phyloP scores from a whole-genome alignment of 2,329 filamentous ascomycete genomes.

The Phialemoniopsis sp. region DNA sequence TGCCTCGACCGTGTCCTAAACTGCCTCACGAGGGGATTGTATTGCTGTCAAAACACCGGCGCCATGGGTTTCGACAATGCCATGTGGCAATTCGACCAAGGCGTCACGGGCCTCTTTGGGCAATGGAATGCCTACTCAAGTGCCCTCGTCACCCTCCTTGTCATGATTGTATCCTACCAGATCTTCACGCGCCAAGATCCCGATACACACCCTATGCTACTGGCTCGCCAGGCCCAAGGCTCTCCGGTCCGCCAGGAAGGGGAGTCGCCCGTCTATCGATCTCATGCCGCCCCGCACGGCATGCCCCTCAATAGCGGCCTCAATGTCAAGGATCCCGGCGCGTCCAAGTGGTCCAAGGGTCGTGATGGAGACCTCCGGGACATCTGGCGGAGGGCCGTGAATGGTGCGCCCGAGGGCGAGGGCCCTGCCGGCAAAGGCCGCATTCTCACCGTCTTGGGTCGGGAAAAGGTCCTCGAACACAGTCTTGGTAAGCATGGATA shows the following conservation, averaged over 20 bases:
- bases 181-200: constrained; percentile 72
- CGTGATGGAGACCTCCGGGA: constrained; percentile 88
- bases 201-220: constrained; percentile 86
- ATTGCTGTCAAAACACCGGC: too few species aligned
- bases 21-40: too few species aligned
- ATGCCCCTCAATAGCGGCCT: constrained; percentile 74
- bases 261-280: constrained; percentile 82
- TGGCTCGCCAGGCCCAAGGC: constrained; percentile 77
- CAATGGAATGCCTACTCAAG: constrained; percentile 85
- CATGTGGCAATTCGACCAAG: constrained; percentile 66
- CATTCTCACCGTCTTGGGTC: constrained; percentile 76
- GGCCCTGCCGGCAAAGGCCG: constrained; percentile 62
- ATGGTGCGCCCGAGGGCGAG: constrained; percentile 59
- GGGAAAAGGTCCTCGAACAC: constrained; percentile 70
- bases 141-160: constrained; percentile 61
- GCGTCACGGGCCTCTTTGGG: constrained; percentile 63
- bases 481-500: constrained; percentile 42
- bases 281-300: constrained; percentile 80
- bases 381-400: constrained; percentile 74
- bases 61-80: constrained; percentile 47
- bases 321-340: constrained; percentile 75
- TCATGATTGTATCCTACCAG: constrained; percentile 65
- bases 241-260: constrained; percentile 77
- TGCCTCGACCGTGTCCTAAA: too few species aligned
- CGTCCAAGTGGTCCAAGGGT: constrained; percentile 78